Base-by-base conservation (phyloP, 768 basidiomycete species). In the Trametes villosa region DNA sequence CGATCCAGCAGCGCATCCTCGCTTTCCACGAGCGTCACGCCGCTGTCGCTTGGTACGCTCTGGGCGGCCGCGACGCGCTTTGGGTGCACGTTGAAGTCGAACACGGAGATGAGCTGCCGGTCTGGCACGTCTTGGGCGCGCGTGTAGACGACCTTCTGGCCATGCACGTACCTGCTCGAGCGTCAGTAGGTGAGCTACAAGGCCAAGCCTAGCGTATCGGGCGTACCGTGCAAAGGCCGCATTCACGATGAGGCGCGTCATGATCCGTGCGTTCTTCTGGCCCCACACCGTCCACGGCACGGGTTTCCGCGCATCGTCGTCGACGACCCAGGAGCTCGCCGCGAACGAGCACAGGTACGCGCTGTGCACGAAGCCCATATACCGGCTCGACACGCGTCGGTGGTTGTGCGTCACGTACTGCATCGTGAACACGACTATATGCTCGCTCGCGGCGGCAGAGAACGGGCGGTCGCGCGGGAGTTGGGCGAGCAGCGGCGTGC, bases 271-370 rank as follows among this genome's bases (percentile, higher is more conserved):
- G 12, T 74, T 60, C 15, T 45, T 29, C 4, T 63, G 74, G 9
- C 79, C 80, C 81, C 80, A 81, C 24, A 67, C 67, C 1, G 62
- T 56, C 80, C 80, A 81, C 15, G 7, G 74, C 64, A 27, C 58
- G 44, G n/a, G 30, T 30, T 24, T 63, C 20, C 44, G 34, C 41
- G 15, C 20, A 9, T 9, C 18, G 18, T 24, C 6, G 49, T 29
- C 48, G 59, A 12, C 59, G 20, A 15, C 13, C 2, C n/a, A 26
- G 20, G 0, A n/a, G 3, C 4, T 50, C 38, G 18, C 17, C 3
- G 49, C 44, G 31, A 58, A 72, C 0, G 49, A 27, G 31, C 72
- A 60, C 31, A 79, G 48, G 26, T 67, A 56, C 27, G 67, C 68
- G 41, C 75, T 76, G 34, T 76, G 75, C 57, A 78, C 58, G 26